These are phyloP conservation scores for Vanilla planifolia DNA, from an alignment of 106 monocot genomes.

Conservation along the genomic window DNA sequence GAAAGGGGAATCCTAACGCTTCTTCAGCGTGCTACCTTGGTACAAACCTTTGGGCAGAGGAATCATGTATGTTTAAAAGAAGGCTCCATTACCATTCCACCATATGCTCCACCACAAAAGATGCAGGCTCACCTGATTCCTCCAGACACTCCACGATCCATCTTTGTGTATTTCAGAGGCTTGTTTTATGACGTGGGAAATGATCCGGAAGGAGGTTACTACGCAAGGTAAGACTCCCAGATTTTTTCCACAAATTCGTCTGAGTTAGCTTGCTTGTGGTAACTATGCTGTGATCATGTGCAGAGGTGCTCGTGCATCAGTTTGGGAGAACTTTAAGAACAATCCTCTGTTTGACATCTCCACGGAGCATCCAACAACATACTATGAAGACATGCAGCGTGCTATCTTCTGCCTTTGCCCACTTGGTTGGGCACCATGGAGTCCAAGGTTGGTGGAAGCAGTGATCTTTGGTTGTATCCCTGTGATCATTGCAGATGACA, in stretches of 20 bases:
- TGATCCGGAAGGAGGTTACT: slow-evolving; percentile 64
- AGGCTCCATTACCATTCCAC: slow-evolving; percentile 63
- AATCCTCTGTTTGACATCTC: slow-evolving; percentile 71
- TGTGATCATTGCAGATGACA: slow-evolving; percentile 58
- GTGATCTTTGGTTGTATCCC: slow-evolving; percentile 71
- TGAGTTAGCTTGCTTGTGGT: too few relatives aligned
- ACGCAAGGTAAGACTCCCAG: slow-evolving; percentile 41
- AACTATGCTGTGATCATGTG: neutral
- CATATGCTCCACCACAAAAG: slow-evolving; percentile 70
- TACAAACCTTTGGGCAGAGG: slow-evolving; percentile 60
- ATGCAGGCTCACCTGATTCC: slow-evolving; percentile 69
- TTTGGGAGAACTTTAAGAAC: slow-evolving; percentile 74
- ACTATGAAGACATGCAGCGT: slow-evolving; percentile 72
- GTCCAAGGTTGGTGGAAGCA: slow-evolving; percentile 51
- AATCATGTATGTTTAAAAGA: slow-evolving; percentile 69
- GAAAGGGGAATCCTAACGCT: slow-evolving; percentile 50
- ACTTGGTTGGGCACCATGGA: slow-evolving; percentile 68
- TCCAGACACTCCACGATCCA: slow-evolving; percentile 52
- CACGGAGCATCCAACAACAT: slow-evolving; percentile 53
- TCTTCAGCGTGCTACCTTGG: slow-evolving; percentile 49
- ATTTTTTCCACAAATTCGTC: neutral
- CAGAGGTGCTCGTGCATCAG: slow-evolving; percentile 56
- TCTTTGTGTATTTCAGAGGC: slow-evolving; percentile 65
- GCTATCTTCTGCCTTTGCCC: slow-evolving; percentile 67
- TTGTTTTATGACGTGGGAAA: slow-evolving; percentile 62